Evolutionary conservation across 2,329 filamentous ascomycete genomes (phyloP).

Genomic region (Ceratocystis ficicola): DNA sequence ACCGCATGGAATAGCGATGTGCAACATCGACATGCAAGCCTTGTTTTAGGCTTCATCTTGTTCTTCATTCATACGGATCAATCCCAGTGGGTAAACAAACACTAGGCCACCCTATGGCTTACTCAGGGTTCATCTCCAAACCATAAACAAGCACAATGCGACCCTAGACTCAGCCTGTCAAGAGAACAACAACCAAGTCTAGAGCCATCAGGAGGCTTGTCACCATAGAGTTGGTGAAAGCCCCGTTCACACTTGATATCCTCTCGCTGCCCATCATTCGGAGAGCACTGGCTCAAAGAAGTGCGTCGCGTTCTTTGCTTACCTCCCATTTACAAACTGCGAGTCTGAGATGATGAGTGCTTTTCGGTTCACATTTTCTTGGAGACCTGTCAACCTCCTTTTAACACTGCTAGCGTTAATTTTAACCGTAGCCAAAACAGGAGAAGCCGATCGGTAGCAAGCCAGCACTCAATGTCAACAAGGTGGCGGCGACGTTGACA

Average conservation of each 20-base stretch:
- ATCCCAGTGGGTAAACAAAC: background rate
- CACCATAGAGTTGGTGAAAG: background rate
- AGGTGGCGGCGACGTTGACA: background rate
- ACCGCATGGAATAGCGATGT: slow-evolving; percentile 9
- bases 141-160: background rate
- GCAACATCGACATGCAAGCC: background rate
- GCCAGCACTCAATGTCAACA: background rate
- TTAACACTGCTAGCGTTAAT: background rate
- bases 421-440: background rate
- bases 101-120: background rate
- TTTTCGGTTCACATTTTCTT: no score
- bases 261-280: background rate
- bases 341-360: no score
- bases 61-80: background rate
- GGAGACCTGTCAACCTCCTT: slow-evolving; percentile 6
- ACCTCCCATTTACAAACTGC: background rate
- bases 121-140: background rate
- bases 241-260: background rate
- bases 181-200: background rate
- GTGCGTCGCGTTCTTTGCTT: background rate
- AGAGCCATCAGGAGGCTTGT: no score
- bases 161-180: background rate
- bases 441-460: background rate
- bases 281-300: background rate
- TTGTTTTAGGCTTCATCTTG: background rate